Evolutionary conservation across 768 basidiomycete species (phyloP).

Genomic region (Agrocybe pediades): DNA sequence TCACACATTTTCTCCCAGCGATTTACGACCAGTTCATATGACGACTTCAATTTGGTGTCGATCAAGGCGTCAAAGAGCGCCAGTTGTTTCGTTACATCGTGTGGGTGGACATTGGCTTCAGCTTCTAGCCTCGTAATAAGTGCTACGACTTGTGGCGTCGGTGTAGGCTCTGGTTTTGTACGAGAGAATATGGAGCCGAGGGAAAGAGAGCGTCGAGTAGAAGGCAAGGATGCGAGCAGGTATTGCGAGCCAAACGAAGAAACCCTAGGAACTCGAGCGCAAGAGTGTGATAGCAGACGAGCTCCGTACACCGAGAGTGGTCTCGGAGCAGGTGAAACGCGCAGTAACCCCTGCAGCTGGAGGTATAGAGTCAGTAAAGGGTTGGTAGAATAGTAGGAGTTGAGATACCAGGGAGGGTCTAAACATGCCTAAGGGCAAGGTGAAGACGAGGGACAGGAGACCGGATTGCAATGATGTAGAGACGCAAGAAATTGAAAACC

Average conservation of each 20-base stretch:
- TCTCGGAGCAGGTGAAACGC: slow-evolving; percentile 27
- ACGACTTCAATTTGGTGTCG: slow-evolving; percentile 64
- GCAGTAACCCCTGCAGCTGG: slow-evolving; percentile 41
- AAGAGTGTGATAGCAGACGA: slow-evolving; percentile 18
- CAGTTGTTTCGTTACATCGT: slow-evolving; percentile 71
- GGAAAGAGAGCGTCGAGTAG: slow-evolving; percentile 30
- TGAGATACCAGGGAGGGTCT: slow-evolving; percentile 26
- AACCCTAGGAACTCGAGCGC: slow-evolving; percentile 11
- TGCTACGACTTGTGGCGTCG: slow-evolving; percentile 67
- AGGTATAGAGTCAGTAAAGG: slow-evolving; percentile 14
- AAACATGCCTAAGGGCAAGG: slow-evolving; percentile 25
- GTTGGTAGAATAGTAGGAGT: slow-evolving; percentile 3
- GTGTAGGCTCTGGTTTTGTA: slow-evolving; percentile 45
- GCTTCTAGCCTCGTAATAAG: slow-evolving; percentile 75
- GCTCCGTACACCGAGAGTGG: slow-evolving; percentile 14
- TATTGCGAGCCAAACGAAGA: slow-evolving; percentile 5
- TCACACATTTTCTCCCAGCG: slow-evolving; percentile 86
- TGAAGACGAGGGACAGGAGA: slow-evolving; percentile 1
- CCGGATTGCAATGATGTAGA: slow-evolving; percentile 3
- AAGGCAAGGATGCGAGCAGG: slow-evolving; percentile 9
- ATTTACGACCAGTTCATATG: slow-evolving; percentile 70
- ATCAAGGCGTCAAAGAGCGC: slow-evolving; percentile 67
- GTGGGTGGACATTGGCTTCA: slow-evolving; percentile 72
- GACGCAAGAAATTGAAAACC: slow-evolving; percentile 8
- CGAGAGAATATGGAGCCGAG: slow-evolving; percentile 49